Evolutionary conservation across 2,329 filamentous ascomycete species (phyloP).

Genomic region (Phyllosticta citribraziliensis): DNA sequence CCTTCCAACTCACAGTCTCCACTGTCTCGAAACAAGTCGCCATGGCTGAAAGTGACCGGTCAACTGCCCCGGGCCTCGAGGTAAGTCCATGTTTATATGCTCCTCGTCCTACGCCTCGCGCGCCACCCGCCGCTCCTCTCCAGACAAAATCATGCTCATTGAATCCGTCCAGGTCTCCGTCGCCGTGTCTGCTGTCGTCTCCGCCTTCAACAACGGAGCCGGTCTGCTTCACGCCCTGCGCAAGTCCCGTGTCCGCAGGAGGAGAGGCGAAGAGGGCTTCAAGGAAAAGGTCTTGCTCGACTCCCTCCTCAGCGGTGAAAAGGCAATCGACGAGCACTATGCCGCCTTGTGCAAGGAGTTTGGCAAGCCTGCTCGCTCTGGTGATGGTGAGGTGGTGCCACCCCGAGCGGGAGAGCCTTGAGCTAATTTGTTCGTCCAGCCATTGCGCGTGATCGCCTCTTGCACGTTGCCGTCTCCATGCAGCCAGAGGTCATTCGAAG

Average conservation of each 20-base stretch:
- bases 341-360: conserved; percentile 24
- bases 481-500: conserved; percentile 31
- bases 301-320: conserved; percentile 28
- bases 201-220: conserved; percentile 33
- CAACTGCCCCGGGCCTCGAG: not conserved
- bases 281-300: conserved; percentile 30
- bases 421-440: conserved; percentile 15
- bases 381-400: conserved; percentile 26
- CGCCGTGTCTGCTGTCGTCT: conserved; percentile 33
- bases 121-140: not conserved
- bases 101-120: not conserved
- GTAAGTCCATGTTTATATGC: not conserved
- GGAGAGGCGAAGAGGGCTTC: conserved; percentile 21
- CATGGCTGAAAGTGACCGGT: not conserved
- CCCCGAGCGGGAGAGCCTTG: conserved; percentile 9
- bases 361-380: conserved; percentile 26
- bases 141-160: not conserved
- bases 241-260: conserved; percentile 19
- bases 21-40: not conserved
- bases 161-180: conserved; percentile 24
- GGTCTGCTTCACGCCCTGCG: conserved; percentile 28
- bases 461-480: conserved; percentile 30
- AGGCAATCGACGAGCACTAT: conserved; percentile 25
- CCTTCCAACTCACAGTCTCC: not conserved
- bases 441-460: conserved; percentile 26